Evolutionary conservation across 23 red algal species (phyloP).

Genomic region (Gracilaria vermiculophylla): DNA sequence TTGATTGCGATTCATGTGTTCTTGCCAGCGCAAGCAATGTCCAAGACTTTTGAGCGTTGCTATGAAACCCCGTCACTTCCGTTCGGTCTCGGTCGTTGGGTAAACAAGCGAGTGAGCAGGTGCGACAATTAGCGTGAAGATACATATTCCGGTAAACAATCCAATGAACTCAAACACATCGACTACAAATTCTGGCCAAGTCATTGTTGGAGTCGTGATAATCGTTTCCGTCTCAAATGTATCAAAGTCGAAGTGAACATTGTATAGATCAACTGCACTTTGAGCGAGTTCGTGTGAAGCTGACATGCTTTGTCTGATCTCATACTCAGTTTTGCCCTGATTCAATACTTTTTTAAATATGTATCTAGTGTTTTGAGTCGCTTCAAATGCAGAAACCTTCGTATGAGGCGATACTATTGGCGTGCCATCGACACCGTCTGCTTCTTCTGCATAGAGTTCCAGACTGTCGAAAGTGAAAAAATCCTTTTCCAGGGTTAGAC

Average conservation of each 20-base stretch:
- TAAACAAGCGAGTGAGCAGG: constrained; percentile 61
- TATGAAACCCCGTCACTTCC: neutral
- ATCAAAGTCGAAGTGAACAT: constrained; percentile 43
- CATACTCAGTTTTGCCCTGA: constrained; percentile 30
- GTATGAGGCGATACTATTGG: constrained; percentile 23
- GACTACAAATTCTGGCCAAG: constrained; percentile 68
- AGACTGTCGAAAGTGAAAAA: neutral
- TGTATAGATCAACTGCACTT: constrained; percentile 21
- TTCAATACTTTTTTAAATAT: constrained; percentile 6
- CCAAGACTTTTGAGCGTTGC: neutral
- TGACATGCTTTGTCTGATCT: neutral
- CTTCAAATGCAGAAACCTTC: constrained; percentile 25
- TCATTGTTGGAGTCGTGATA: constrained; percentile 38
- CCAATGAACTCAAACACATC: constrained; percentile 82
- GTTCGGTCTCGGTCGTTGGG: neutral
- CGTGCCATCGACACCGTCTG: neutral
- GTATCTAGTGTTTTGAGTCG: neutral
- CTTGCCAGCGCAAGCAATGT: too few relatives aligned
- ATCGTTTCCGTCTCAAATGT: constrained; percentile 51
- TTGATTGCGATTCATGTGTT: too few relatives aligned
- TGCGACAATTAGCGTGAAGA: constrained; percentile 73
- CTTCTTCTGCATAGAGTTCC: constrained; percentile 34
- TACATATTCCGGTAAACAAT: constrained; percentile 78
- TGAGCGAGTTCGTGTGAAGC: neutral
- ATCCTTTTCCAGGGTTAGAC: constrained; percentile 27